These are phyloP conservation scores for Albifimbria verrucaria DNA, from an alignment of 2,329 filamentous ascomycete species.

Conservation along the genomic window DNA sequence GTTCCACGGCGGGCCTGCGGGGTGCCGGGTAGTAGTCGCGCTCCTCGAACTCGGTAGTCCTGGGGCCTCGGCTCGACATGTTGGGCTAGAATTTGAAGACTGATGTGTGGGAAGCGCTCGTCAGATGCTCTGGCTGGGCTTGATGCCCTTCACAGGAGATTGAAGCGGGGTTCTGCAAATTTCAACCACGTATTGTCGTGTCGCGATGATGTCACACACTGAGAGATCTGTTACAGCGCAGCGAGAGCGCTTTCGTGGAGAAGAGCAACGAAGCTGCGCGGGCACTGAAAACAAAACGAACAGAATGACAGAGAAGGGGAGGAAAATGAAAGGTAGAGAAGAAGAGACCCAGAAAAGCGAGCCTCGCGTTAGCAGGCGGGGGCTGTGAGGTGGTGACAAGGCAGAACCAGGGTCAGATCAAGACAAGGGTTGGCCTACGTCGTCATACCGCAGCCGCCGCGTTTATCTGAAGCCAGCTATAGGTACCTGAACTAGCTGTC, in stretches of 20 bases:
- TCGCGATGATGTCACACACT: background rate
- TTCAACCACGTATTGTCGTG: background rate
- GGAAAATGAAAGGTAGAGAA: background rate
- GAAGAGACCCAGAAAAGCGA: background rate
- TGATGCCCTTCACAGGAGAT: background rate
- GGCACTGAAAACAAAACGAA: background rate
- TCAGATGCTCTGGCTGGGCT: background rate
- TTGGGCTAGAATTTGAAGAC: background rate
- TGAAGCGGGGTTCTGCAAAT: background rate
- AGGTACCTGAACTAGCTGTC: background rate
- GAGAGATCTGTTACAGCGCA: no score
- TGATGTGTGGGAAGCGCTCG: background rate
- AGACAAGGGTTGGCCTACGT: background rate
- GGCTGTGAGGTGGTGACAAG: conserved; percentile 1
- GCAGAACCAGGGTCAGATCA: conserved; percentile 1
- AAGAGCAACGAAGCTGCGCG: background rate
- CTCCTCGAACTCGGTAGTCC: conserved; percentile 41
- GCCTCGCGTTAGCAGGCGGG: background rate
- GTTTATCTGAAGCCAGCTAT: background rate
- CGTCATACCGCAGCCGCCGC: conserved; percentile 2
- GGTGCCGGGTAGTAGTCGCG: conserved; percentile 38
- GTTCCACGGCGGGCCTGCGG: conserved; percentile 29
- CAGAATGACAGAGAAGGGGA: background rate
- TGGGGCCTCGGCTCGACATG: conserved; percentile 22
- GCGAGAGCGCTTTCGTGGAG: no score